Percentiles rank a stretch among this genome's conserved stretches.
Conservation (phyloP, 768 basidiomycete species). For the Amanita rubescens region DNA sequence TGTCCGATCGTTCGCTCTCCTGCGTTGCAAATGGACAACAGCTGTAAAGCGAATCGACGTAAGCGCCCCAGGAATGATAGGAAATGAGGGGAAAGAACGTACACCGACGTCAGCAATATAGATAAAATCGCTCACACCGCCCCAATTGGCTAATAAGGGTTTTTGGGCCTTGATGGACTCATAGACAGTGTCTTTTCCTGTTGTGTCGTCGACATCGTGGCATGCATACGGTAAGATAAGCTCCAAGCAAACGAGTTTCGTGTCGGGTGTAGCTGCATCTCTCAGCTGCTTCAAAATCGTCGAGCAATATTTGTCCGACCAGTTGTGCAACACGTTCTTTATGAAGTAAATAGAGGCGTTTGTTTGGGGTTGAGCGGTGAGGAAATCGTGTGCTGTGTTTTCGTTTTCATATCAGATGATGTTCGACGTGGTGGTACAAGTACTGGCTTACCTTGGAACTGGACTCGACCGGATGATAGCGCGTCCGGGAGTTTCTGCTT, state of each 20-base stretch:
- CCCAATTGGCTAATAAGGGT: slow-evolving; percentile 33
- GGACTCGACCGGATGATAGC: slow-evolving; percentile 10
- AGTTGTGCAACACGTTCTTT: slow-evolving; percentile 31
- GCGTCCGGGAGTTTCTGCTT: slow-evolving; percentile 11
- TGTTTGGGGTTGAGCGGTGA: slow-evolving; percentile 26
- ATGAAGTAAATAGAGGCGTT: slow-evolving; percentile 30
- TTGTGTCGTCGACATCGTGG: not conserved
- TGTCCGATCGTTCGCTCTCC: slow-evolving; percentile 32
- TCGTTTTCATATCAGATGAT: not conserved
- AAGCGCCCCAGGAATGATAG: not conserved
- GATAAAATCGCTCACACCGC: slow-evolving; percentile 27
- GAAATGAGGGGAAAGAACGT: not conserved
- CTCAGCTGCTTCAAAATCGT: slow-evolving; percentile 28
- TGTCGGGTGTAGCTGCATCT: slow-evolving; percentile 23
- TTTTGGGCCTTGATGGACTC: slow-evolving; percentile 20
- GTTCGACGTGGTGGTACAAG: no score
- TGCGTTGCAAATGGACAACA: slow-evolving; percentile 31
- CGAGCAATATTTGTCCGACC: slow-evolving; percentile 24
- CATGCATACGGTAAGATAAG: slow-evolving; percentile 23
- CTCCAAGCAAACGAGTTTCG: slow-evolving; percentile 29
- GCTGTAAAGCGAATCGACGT: slow-evolving; percentile 19
- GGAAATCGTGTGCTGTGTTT: slow-evolving; percentile 26
- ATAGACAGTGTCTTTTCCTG: slow-evolving; percentile 8
- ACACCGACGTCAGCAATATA: slow-evolving; percentile 30
- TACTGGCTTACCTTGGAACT: slow-evolving; percentile 12